These are phyloP conservation scores for Rusavskia elegans DNA, from an alignment of 495 filamentous ascomycete genomes.

Conservation along the genomic window DNA sequence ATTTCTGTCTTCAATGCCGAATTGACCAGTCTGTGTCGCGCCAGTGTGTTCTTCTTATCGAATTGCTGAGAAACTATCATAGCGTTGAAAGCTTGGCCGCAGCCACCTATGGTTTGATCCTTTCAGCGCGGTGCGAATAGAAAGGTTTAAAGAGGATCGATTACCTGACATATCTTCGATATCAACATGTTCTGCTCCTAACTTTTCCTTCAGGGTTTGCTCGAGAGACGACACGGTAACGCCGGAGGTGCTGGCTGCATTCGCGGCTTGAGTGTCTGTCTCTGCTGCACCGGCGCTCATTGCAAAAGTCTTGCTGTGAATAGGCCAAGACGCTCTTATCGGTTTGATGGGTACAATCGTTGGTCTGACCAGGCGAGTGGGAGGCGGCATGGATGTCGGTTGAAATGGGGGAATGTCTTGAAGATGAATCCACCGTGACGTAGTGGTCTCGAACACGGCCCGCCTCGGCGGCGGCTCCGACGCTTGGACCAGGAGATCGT, in stretches of 20 bases:
- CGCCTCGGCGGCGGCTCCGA: too few relatives aligned
- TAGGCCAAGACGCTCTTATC: not conserved
- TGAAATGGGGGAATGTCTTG: too few relatives aligned
- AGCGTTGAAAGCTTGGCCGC: slow-evolving; percentile 87
- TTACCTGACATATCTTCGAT: slow-evolving; percentile 88
- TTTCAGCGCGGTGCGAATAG: not conserved
- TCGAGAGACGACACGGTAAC: slow-evolving; percentile 57
- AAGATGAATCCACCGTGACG: not conserved
- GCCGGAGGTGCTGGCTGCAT: slow-evolving; percentile 36
- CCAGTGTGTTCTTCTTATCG: slow-evolving; percentile 70
- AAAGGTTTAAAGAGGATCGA: not conserved
- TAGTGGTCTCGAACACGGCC: not conserved
- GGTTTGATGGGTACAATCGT: not conserved
- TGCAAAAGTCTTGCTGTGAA: not conserved
- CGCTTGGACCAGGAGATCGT: too few relatives aligned
- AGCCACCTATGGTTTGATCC: slow-evolving; percentile 47
- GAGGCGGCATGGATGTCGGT: not conserved
- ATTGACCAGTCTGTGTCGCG: slow-evolving; percentile 82
- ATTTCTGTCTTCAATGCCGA: slow-evolving; percentile 80
- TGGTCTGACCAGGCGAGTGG: not conserved
- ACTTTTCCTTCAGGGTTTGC: slow-evolving; percentile 49
- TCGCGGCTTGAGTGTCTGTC: slow-evolving; percentile 27
- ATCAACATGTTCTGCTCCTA: slow-evolving; percentile 74
- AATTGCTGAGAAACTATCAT: slow-evolving; percentile 83
- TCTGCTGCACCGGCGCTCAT: slow-evolving; percentile 9